A percentile compares a stretch with the other conserved stretches of the same genome.
Conservation (phyloP, 2,329 filamentous ascomycete genomes). For the Annulohypoxylon truncatum region DNA sequence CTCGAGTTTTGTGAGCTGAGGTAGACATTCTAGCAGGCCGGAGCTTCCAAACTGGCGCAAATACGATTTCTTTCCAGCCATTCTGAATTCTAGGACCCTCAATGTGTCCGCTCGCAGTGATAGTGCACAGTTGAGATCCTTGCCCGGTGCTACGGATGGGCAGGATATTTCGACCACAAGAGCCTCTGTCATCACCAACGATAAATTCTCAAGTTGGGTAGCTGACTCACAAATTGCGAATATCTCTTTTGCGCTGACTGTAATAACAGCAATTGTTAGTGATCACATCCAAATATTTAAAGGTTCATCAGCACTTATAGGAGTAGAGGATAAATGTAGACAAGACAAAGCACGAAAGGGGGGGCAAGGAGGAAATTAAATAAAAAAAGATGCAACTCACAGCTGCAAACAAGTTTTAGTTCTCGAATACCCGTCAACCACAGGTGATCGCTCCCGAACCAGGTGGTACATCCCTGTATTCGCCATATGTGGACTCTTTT, state of each 20-base stretch:
- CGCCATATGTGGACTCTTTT: conserved; percentile 17
- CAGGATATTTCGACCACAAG: neutral
- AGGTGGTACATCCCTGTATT: neutral
- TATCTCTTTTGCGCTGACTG: conserved; percentile 18
- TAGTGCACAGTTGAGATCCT: conserved; percentile 19
- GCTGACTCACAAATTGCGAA: conserved; percentile 6
- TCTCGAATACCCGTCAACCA: conserved; percentile 9
- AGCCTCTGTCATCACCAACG: conserved; percentile 2
- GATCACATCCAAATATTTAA: neutral
- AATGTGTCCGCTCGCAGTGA: conserved; percentile 4
- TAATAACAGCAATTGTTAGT: neutral
- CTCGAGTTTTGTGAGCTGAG: conserved; percentile 5
- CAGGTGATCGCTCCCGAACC: neutral
- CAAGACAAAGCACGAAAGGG: neutral
- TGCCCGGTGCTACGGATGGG: neutral
- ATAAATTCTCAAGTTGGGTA: conserved; percentile 11
- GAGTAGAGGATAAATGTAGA: neutral
- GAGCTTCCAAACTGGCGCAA: neutral
- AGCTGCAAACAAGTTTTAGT: conserved; percentile 15
- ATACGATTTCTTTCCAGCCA: conserved; percentile 1
- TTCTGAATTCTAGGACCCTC: conserved; percentile 23
- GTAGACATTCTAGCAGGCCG: conserved; percentile 7
- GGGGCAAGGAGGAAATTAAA: neutral
- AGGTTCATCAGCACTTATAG: no score
- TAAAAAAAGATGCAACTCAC: conserved; percentile 5